phyloP scores from a whole-genome alignment of 768 basidiomycete genomes.

The Lactifluus volemus region DNA sequence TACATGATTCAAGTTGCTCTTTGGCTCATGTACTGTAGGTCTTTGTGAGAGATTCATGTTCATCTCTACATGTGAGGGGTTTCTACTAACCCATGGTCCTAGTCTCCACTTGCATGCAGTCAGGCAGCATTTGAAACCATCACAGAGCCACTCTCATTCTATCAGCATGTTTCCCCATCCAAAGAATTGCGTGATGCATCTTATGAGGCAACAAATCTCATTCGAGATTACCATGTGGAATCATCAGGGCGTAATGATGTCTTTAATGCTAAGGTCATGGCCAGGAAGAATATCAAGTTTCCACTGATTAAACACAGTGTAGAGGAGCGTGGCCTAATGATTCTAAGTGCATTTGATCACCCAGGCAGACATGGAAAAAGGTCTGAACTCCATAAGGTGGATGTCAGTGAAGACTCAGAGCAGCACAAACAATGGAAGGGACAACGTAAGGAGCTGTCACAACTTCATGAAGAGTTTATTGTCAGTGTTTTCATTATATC shows the following conservation, averaged over 20 bases:
- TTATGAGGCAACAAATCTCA: constrained; percentile 56
- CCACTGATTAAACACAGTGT: constrained; percentile 47
- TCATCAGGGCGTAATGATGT: constrained; percentile 76
- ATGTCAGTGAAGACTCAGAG: constrained; percentile 48
- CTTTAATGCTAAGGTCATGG: constrained; percentile 61
- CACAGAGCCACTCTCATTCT: constrained; percentile 50
- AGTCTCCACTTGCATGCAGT: constrained; percentile 55
- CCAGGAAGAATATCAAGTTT: constrained; percentile 57
- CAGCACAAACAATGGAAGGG: constrained; percentile 51
- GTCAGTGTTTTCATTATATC: constrained; percentile 33
- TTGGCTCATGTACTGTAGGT: constrained; percentile 37
- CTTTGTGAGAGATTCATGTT: constrained; percentile 56
- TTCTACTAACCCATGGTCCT: constrained; percentile 20
- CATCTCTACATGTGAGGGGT: constrained; percentile 9
- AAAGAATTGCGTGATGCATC: constrained; percentile 78
- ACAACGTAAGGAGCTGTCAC: constrained; percentile 75
- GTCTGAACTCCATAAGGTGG: too few species aligned
- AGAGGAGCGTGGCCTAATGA: constrained; percentile 69
- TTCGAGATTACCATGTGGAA: constrained; percentile 66
- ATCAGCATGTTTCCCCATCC: constrained; percentile 36
- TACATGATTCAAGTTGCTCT: background rate
- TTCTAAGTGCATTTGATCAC: constrained; percentile 70
- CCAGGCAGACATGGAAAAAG: constrained; percentile 31
- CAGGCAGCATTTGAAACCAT: constrained; percentile 45
- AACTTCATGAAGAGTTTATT: constrained; percentile 69